These are phyloP conservation scores for Edaphochlamys debaryana DNA, from an alignment of 139 green algal species.

Conservation along the genomic window DNA sequence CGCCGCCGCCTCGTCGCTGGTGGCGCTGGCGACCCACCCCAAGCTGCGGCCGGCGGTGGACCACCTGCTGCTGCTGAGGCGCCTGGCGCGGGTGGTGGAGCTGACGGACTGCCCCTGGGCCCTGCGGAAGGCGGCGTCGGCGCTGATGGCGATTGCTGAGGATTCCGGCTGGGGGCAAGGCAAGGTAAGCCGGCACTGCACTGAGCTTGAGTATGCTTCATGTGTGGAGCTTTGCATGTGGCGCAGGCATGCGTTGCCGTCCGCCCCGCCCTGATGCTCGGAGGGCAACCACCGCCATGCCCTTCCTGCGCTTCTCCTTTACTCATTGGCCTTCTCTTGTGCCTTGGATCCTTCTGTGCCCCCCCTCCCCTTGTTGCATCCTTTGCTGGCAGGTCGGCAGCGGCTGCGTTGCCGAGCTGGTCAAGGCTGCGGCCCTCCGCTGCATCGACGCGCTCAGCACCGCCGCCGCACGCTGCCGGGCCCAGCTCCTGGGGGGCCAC, in stretches of 20 bases:
- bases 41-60: slow-evolving; percentile 24
- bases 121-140: neutral
- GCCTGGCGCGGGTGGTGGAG: slow-evolving; percentile 23
- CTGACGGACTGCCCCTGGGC: neutral
- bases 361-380: neutral
- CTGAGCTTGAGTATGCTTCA: neutral
- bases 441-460: neutral
- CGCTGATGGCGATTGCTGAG: slow-evolving; percentile 9
- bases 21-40: neutral
- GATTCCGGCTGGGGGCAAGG: slow-evolving; percentile 1
- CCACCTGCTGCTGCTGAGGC: slow-evolving; percentile 12
- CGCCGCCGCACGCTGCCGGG: too few species aligned
- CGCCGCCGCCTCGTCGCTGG: neutral
- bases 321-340: neutral
- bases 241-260: too few species aligned
- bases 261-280: too few species aligned
- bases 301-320: too few species aligned
- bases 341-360: neutral
- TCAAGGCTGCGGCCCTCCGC: neutral
- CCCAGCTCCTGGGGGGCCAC: too few species aligned
- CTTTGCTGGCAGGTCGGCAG: neutral
- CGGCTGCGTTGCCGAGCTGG: neutral
- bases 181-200: neutral
- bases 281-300: too few species aligned
- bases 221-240: too few species aligned